Conservation (phyloP, 78 protist genomes). For the Dictyostelium intermedium region DNA sequence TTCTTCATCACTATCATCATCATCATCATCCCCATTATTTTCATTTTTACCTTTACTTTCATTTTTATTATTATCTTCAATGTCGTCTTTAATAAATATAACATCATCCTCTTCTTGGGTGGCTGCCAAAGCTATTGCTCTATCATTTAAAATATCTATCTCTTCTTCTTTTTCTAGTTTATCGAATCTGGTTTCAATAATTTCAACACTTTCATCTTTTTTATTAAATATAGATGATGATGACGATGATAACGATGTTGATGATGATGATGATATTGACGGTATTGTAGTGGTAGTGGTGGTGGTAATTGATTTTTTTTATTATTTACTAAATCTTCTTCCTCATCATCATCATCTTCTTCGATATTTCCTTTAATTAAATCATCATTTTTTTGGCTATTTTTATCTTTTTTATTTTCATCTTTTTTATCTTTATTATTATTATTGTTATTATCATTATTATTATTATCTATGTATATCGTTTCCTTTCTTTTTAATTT, state of each 20-base stretch:
- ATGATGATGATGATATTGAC: too few species aligned
- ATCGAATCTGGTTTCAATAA: conserved; percentile 1
- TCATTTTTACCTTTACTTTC: background rate
- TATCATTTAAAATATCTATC: background rate
- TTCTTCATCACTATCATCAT: background rate
- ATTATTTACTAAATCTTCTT: background rate
- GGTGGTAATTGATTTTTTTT: background rate
- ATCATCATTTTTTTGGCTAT: background rate
- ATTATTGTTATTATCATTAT: background rate
- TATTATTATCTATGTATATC: background rate
- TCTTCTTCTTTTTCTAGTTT: background rate
- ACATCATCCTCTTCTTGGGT: background rate
- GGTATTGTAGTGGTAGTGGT: background rate
- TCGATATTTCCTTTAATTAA: background rate
- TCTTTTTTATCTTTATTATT: background rate
- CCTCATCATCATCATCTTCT: background rate
- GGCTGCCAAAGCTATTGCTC: background rate
- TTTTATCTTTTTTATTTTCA: background rate
- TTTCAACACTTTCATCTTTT: background rate
- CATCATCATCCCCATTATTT: background rate
- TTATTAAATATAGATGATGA: background rate
- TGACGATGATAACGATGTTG: too few species aligned
- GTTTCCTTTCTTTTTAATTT: background rate
- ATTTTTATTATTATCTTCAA: background rate
- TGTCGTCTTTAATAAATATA: background rate